These are phyloP conservation scores for Alternaria arbusti DNA, from an alignment of 2,329 filamentous ascomycete species.

Conservation along the genomic window DNA sequence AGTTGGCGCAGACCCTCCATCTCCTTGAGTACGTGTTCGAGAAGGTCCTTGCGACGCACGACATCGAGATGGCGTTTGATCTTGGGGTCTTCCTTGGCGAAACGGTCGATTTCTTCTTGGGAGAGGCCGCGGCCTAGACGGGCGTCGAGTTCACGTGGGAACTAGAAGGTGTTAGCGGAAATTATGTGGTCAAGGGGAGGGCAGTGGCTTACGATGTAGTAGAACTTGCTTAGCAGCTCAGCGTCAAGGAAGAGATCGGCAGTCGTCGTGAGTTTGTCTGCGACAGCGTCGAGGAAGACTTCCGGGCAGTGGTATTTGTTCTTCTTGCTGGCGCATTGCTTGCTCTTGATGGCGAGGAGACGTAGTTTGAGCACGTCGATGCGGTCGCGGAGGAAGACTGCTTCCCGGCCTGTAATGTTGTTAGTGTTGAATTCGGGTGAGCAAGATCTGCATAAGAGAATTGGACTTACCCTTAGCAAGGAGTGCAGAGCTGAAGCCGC, in stretches of 20 bases:
- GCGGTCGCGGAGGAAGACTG: constrained; percentile 90
- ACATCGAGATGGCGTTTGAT: constrained; percentile 89
- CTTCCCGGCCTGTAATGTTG: constrained; percentile 74
- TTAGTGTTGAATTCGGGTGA: constrained; percentile 2
- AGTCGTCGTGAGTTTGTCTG: constrained; percentile 91
- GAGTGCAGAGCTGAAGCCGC: constrained; percentile 88
- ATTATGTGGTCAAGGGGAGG: not conserved
- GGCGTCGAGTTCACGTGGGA: constrained; percentile 88
- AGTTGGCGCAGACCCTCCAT: constrained; percentile 90
- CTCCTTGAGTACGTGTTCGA: constrained; percentile 92
- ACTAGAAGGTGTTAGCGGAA: constrained; percentile 51
- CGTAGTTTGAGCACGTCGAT: constrained; percentile 91
- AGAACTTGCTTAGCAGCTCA: constrained; percentile 94
- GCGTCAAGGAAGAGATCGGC: constrained; percentile 98
- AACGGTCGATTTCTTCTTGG: constrained; percentile 81
- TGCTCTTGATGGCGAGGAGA: constrained; percentile 83
- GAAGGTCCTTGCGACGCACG: constrained; percentile 86
- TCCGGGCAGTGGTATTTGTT: constrained; percentile 98
- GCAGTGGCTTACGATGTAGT: constrained; percentile 69
- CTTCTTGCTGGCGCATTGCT: constrained; percentile 80
- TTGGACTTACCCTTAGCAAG: constrained; percentile 73
- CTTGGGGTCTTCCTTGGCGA: constrained; percentile 92
- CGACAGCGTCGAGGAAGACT: constrained; percentile 96
- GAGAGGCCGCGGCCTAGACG: constrained; percentile 82
- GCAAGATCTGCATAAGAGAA: not conserved